Evolutionary conservation across 2,329 filamentous ascomycete species (phyloP), one percentile per base, ranked within the genome.

Genomic region (Aspergillus amoenus): DNA sequence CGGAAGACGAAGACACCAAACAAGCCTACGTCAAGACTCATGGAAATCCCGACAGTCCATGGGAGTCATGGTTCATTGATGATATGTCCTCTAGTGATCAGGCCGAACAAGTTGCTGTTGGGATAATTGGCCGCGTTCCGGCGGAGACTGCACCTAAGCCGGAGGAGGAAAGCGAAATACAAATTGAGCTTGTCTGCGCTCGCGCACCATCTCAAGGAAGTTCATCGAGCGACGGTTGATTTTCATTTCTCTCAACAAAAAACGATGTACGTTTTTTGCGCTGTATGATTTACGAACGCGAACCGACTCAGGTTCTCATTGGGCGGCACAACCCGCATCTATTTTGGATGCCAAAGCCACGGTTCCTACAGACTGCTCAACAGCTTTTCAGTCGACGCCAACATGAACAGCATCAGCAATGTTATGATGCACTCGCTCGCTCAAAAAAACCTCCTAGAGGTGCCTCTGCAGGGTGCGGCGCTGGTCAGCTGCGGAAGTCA

Each of bases 51-150:
- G 45, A 61, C 21, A 61, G 57, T 43, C 70, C 73, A 2, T 75
- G 72, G 73, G 67, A 68, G 52, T 70, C 72, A n/a, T 74, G 68
- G 69, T 73, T 70, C 52, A 61, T 74, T 22, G 68, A 73, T 46
- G 63, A 67, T 34, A 71, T 72, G 65, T 71, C 65, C 2, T 63
- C 70, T 18, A 34, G 42, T 15, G 61, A 72, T 17, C 72, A 74
- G 55, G 73, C 73, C 3, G 62, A 64, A 9, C 71, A 75, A 52
- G 69, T 75, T 3, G 73, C 71, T 9, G 70, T 76, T 18, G 73
- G 68, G 3, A 74, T 76, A 24, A 62, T 75, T 51, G 71, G 69
- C 62, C 69, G 73, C 5, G 64, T 60, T 2, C 73, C 73, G 3
- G 62, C 64, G 27, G 27, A 2, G 70, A 66, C 44, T 64, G 68